Conservation (phyloP, 75 land plant species). For the Chamaecyparis obtusa region DNA sequence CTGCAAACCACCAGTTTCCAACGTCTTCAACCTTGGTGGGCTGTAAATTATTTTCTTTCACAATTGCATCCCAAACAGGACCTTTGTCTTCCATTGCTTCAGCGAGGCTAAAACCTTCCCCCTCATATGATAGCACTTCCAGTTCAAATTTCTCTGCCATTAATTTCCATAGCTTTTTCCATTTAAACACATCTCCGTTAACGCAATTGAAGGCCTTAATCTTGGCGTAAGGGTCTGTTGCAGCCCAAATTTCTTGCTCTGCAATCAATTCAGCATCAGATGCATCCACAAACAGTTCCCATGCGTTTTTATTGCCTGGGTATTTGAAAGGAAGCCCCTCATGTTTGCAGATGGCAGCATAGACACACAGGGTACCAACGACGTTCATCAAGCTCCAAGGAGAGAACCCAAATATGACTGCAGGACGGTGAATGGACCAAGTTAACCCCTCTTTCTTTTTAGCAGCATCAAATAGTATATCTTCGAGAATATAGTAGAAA, state of each 20-base stretch:
- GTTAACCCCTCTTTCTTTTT: conserved; percentile 18
- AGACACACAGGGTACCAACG: too few relatives aligned
- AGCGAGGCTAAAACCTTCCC: conserved; percentile 21
- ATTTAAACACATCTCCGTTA: conserved; percentile 48
- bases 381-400: too few relatives aligned
- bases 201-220: conserved; percentile 71
- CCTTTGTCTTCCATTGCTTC: conserved; percentile 14
- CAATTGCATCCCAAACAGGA: too few relatives aligned
- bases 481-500: conserved; percentile 15
- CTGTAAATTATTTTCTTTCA: too few relatives aligned
- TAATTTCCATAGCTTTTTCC: conserved; percentile 44
- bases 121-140: conserved; percentile 7
- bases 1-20: too few relatives aligned
- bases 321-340: conserved; percentile 31
- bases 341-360: too few relatives aligned
- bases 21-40: too few relatives aligned
- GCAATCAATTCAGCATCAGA: too few relatives aligned
- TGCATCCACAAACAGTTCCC: not conserved
- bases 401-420: too few relatives aligned
- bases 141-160: too few relatives aligned
- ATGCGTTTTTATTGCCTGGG: not conserved
- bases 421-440: too few relatives aligned
- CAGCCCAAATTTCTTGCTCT: too few relatives aligned
- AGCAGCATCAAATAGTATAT: not conserved
- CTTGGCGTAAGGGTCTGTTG: conserved; percentile 35